Conservation (phyloP, 2,329 filamentous ascomycete genomes). For the Hymenoscyphus fraxineus region DNA sequence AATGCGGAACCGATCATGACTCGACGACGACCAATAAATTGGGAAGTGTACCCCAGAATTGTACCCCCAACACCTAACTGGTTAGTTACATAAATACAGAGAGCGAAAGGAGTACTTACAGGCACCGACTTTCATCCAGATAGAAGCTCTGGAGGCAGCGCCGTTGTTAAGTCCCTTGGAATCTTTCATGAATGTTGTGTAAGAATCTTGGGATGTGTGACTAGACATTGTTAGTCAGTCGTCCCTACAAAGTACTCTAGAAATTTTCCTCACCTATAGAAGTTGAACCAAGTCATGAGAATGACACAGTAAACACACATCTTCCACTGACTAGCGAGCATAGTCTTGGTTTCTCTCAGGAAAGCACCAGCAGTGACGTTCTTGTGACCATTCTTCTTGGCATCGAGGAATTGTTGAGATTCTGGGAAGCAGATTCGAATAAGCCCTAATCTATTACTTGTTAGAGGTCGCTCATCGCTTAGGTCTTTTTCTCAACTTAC, state of each 20-base stretch:
- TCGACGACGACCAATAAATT: slow-evolving; percentile 64
- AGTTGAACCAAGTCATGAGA: slow-evolving; percentile 67
- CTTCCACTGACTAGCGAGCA: slow-evolving; percentile 69
- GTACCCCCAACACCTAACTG: slow-evolving; percentile 50
- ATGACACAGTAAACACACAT: slow-evolving; percentile 74
- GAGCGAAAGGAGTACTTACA: slow-evolving; percentile 37
- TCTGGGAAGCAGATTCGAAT: slow-evolving; percentile 68
- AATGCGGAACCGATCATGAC: slow-evolving; percentile 59
- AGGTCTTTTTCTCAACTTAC: too few relatives aligned
- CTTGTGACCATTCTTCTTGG: slow-evolving; percentile 57
- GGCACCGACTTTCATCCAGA: slow-evolving; percentile 63
- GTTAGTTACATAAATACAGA: too few relatives aligned
- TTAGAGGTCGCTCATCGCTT: too few relatives aligned
- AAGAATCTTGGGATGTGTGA: slow-evolving; percentile 69
- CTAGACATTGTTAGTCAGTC: slow-evolving; percentile 31
- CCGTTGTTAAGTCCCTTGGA: slow-evolving; percentile 65
- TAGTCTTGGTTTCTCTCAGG: slow-evolving; percentile 64
- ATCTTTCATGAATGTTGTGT: slow-evolving; percentile 64
- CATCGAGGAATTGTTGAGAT: slow-evolving; percentile 70
- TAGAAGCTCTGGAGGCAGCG: slow-evolving; percentile 64
- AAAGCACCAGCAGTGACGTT: slow-evolving; percentile 49
- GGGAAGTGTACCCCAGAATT: slow-evolving; percentile 60
- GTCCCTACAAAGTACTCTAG: neutral
- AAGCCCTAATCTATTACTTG: slow-evolving; percentile 42
- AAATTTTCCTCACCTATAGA: slow-evolving; percentile 42